A percentile compares a stretch with the other conserved stretches of the same genome.
These are phyloP conservation scores for Hypericum androsaemum DNA, from an alignment of 345 rosid genomes.

Conservation along the genomic window DNA sequence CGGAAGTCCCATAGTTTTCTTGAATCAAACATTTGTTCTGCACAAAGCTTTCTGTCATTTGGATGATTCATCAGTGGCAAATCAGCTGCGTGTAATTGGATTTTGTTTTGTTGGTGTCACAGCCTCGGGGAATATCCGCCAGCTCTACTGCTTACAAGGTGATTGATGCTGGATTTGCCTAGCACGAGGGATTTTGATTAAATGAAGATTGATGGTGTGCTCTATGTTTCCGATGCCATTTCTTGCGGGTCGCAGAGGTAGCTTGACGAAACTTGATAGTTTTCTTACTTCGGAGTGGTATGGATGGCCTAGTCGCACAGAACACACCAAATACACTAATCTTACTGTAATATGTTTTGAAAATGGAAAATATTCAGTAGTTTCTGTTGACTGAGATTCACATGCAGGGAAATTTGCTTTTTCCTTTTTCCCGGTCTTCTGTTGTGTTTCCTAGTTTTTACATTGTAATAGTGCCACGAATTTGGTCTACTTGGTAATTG, in stretches of 20 bases:
- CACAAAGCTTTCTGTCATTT: too few relatives aligned
- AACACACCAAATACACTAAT: slow-evolving; percentile 10
- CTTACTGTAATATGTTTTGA: slow-evolving; percentile 19
- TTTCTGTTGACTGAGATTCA: slow-evolving; percentile 9
- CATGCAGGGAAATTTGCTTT: slow-evolving; percentile 2
- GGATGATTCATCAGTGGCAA: too few relatives aligned
- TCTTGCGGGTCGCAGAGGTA: not conserved
- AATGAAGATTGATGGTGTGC: not conserved
- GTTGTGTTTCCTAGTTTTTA: not conserved
- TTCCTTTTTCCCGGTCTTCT: too few relatives aligned
- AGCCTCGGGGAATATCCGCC: slow-evolving; percentile 97
- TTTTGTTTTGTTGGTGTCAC: slow-evolving; percentile 18
- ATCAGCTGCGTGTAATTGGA: not conserved
- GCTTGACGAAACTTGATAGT: slow-evolving; percentile 5
- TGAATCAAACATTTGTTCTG: too few relatives aligned
- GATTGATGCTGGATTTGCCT: slow-evolving; percentile 28
- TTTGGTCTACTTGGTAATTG: too few relatives aligned
- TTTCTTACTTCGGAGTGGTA: slow-evolving; percentile 6
- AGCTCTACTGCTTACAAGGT: slow-evolving; percentile 95
- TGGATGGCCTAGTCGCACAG: slow-evolving; percentile 4
- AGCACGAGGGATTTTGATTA: slow-evolving; percentile 9
- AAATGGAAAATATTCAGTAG: slow-evolving; percentile 4
- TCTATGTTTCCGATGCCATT: slow-evolving; percentile 8
- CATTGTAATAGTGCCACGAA: too few relatives aligned
- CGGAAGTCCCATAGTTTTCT: too few relatives aligned